phyloP scores from a whole-genome alignment of 164 flowering plant genomes.

The Aristolochia fimbriata region DNA sequence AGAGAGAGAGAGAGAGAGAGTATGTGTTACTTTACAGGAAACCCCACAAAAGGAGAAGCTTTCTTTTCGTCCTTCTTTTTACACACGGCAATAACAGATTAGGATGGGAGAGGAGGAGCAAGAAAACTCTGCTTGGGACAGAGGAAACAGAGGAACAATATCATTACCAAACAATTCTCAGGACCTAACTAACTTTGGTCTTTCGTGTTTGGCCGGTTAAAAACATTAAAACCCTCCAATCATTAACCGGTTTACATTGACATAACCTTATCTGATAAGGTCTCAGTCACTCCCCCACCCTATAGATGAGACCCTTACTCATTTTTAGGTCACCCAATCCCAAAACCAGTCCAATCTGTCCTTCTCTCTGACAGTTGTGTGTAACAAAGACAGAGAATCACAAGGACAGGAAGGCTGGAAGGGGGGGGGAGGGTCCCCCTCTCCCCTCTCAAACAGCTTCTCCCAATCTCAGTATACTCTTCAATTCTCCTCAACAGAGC shows the following conservation, averaged over 20 bases:
- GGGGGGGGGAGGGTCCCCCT: constrained; percentile 3
- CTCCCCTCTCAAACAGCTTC: neutral
- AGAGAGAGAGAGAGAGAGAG: no score
- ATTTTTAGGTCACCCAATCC: constrained; percentile 5
- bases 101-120: no score
- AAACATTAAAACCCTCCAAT: constrained; percentile 13
- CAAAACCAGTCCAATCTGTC: constrained; percentile 5
- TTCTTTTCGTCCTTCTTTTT: no score
- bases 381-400: constrained; percentile 2
- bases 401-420: neutral
- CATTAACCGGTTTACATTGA: neutral
- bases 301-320: constrained; percentile 3
- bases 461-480: neutral
- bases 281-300: constrained; percentile 1
- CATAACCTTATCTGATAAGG: constrained; percentile 5
- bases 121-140: no score
- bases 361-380: constrained; percentile 3
- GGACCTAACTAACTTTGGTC: constrained; percentile 1
- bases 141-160: constrained; percentile 4
- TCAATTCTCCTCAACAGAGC: neutral
- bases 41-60: no score
- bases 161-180: constrained; percentile 2
- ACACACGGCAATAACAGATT: no score
- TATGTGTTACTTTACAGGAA: no score
- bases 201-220: constrained; percentile 3